These are phyloP conservation scores for Fagus sylvatica DNA, from an alignment of 306 rosid species.

Conservation along the genomic window DNA sequence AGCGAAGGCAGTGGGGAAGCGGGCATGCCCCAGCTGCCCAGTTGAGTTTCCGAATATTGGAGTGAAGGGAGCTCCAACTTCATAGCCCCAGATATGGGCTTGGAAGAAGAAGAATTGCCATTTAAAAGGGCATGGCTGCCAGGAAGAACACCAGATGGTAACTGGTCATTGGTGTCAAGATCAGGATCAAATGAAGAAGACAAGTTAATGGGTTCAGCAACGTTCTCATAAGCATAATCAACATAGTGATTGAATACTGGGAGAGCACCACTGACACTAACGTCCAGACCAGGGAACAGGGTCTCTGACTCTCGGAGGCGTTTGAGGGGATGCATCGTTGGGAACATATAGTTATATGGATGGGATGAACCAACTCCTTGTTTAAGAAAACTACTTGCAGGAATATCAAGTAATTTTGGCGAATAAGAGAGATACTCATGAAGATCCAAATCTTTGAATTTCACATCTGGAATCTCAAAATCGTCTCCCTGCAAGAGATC, in stretches of 20 bases:
- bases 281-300: conserved; percentile 27
- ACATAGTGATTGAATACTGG: conserved; percentile 38
- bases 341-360: conserved; percentile 30
- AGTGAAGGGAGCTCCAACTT: conserved; percentile 98
- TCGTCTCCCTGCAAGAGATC: conserved; percentile 36
- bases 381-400: conserved; percentile 38
- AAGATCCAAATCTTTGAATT: conserved; percentile 37
- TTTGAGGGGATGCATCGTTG: conserved; percentile 41
- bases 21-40: conserved; percentile 49
- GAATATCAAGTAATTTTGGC: conserved; percentile 34
- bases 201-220: conserved; percentile 32
- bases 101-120: conserved; percentile 77
- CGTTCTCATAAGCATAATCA: conserved; percentile 33
- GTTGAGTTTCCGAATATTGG: conserved; percentile 78
- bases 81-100: conserved; percentile 51
- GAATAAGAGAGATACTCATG: conserved; percentile 27
- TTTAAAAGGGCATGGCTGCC: conserved; percentile 69
- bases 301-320: conserved; percentile 39
- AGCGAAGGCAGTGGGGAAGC: conserved; percentile 48
- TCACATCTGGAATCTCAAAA: conserved; percentile 49
- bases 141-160: conserved; percentile 32
- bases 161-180: conserved; percentile 30
- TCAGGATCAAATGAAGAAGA: conserved; percentile 37
- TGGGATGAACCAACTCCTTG: conserved; percentile 43
- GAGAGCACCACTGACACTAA: conserved; percentile 31